A percentile compares a stretch with the other conserved stretches of the same genome.
phyloP scores from a whole-genome alignment of 129 eudicot species.

The Ambrosia trifida region DNA sequence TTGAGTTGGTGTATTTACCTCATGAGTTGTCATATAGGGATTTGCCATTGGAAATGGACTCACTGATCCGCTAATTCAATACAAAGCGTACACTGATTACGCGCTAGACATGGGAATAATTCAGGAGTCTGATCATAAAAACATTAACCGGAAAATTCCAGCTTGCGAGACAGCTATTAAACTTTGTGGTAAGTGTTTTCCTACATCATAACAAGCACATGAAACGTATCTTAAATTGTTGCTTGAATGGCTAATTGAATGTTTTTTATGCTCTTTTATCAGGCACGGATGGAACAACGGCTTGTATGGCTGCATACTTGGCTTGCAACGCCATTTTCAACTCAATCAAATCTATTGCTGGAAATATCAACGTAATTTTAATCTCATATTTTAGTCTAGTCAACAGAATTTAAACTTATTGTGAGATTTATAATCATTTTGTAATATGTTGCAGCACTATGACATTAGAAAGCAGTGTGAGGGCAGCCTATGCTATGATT shows the following conservation, averaged over 20 bases:
- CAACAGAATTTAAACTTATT: not conserved
- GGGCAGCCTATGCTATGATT: conserved; percentile 94
- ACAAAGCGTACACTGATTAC: conserved; percentile 87
- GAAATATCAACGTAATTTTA: conserved; percentile 62
- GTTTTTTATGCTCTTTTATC: conserved; percentile 20
- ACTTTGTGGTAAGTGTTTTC: conserved; percentile 64
- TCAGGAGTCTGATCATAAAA: conserved; percentile 54
- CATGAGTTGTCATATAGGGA: conserved; percentile 55
- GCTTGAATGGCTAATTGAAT: not conserved
- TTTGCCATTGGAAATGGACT: conserved; percentile 99
- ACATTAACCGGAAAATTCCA: conserved; percentile 69
- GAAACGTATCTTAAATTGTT: not conserved
- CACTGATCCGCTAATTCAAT: conserved; percentile 89
- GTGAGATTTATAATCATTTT: not conserved
- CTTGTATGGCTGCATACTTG: conserved; percentile 82
- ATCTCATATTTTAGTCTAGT: not conserved
- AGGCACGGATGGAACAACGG: conserved; percentile 83
- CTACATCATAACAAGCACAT: not conserved
- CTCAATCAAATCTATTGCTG: conserved; percentile 58
- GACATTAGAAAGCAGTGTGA: conserved; percentile 83
- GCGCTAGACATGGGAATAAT: conserved; percentile 81
- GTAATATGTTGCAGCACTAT: conserved; percentile 69
- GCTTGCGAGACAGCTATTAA: conserved; percentile 77
- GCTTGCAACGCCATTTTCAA: conserved; percentile 77
- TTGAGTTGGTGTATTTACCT: conserved; percentile 8